Conservation (phyloP, 2,329 filamentous ascomycete genomes). For the Botrytis medusae region DNA sequence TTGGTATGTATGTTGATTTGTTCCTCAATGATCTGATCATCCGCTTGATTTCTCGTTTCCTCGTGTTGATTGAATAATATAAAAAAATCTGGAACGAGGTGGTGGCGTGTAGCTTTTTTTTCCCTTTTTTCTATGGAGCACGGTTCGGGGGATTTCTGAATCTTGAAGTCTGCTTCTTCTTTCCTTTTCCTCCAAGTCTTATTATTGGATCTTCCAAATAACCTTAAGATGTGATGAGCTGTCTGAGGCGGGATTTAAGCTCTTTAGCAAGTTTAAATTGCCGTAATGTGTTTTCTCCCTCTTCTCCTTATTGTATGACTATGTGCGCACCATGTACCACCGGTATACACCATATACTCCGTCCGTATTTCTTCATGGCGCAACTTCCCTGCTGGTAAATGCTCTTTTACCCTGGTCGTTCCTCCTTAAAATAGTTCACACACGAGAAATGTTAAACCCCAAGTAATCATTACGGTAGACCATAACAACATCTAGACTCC, state of each 20-base stretch:
- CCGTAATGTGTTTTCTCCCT: neutral
- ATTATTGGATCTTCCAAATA: neutral
- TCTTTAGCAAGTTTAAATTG: neutral
- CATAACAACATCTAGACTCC: neutral
- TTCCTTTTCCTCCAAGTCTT: neutral
- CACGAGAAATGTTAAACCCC: neutral
- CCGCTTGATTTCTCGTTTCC: constrained; percentile 8
- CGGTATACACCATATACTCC: neutral
- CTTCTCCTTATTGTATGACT: neutral
- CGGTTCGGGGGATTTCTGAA: neutral
- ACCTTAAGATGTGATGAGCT: neutral
- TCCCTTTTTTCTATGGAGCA: neutral
- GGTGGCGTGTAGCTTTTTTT: neutral
- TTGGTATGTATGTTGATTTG: neutral
- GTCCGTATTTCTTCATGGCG: neutral
- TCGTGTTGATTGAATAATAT: constrained; percentile 8
- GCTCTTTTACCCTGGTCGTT: neutral
- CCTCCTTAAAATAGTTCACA: constrained; percentile 13
- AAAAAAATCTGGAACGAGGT: neutral
- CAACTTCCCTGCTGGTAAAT: neutral
- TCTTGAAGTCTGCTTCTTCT: neutral
- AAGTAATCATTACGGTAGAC: constrained; percentile 4
- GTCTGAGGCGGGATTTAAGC: neutral
- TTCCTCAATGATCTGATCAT: constrained; percentile 1
- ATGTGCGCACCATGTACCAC: neutral